Conservation (phyloP, 768 basidiomycete genomes). For the Saitozyma sp. region DNA sequence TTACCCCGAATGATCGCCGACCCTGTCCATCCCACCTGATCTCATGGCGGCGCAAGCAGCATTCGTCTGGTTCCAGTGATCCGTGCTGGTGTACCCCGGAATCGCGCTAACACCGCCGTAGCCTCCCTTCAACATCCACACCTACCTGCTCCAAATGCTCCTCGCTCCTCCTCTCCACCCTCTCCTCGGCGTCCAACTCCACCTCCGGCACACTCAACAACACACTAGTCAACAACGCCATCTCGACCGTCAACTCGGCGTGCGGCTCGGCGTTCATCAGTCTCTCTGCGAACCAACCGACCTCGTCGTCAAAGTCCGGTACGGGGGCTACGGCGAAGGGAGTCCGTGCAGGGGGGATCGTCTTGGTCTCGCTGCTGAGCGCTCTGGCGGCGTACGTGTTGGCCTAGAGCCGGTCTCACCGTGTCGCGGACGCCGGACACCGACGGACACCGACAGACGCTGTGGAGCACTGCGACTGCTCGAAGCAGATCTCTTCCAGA, state of each 20-base stretch:
- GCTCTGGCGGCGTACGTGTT: no score
- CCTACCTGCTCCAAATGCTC: slow-evolving; percentile 46
- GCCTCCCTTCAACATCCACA: slow-evolving; percentile 30
- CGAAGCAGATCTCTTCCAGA: no score
- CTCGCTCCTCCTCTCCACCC: slow-evolving; percentile 25
- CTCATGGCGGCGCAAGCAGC: background rate
- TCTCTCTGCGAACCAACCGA: background rate
- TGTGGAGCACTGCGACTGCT: no score
- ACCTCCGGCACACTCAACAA: slow-evolving; percentile 31
- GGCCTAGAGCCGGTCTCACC: no score
- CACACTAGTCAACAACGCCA: slow-evolving; percentile 30
- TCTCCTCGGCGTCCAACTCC: slow-evolving; percentile 15
- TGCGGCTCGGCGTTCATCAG: slow-evolving; percentile 29
- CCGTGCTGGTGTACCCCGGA: no score
- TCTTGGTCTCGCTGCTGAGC: no score
- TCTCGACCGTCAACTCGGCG: slow-evolving; percentile 29
- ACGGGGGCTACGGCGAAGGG: no score
- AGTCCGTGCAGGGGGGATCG: no score
- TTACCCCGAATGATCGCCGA: background rate
- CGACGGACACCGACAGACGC: no score
- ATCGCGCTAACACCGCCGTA: slow-evolving; percentile 1
- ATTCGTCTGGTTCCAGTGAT: no score
- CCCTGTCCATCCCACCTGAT: background rate
- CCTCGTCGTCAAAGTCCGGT: background rate
- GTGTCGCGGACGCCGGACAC: no score